A percentile compares a stretch with the other conserved stretches of the same genome.
phyloP scores from a whole-genome alignment of 2,329 filamentous ascomycete species.

The Cytospora leucostoma region DNA sequence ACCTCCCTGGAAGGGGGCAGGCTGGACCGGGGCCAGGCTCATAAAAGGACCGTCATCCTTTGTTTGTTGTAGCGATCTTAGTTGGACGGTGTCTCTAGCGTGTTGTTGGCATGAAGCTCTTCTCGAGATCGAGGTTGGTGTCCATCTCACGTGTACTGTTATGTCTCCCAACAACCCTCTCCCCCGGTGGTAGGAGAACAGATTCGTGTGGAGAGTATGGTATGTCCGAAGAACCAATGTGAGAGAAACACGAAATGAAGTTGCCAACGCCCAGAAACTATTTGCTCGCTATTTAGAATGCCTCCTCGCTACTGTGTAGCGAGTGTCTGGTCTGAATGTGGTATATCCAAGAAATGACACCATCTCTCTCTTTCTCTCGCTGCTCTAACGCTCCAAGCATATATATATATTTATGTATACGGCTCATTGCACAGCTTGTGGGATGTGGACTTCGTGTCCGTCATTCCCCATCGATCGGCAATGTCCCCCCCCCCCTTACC shows the following conservation, averaged over 20 bases:
- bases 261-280: neutral
- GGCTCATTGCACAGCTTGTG: neutral
- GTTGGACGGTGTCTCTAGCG: neutral
- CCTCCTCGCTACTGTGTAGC: slow-evolving; percentile 19
- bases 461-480: neutral
- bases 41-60: neutral
- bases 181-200: neutral
- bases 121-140: neutral
- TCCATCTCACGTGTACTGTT: neutral
- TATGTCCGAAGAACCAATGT: neutral
- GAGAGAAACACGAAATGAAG: neutral
- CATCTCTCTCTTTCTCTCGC: slow-evolving; percentile 5
- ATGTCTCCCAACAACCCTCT: too few relatives aligned
- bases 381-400: neutral
- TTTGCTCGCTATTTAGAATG: slow-evolving; percentile 1
- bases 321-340: slow-evolving; percentile 11
- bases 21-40: neutral
- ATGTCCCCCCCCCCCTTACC: neutral
- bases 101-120: neutral
- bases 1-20: neutral
- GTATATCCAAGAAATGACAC: slow-evolving; percentile 16
- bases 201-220: neutral
- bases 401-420: slow-evolving; percentile 3
- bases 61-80: neutral
- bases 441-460: neutral